phyloP scores from a whole-genome alignment of 2,329 filamentous ascomycete species.

The Fusarium sp. region DNA sequence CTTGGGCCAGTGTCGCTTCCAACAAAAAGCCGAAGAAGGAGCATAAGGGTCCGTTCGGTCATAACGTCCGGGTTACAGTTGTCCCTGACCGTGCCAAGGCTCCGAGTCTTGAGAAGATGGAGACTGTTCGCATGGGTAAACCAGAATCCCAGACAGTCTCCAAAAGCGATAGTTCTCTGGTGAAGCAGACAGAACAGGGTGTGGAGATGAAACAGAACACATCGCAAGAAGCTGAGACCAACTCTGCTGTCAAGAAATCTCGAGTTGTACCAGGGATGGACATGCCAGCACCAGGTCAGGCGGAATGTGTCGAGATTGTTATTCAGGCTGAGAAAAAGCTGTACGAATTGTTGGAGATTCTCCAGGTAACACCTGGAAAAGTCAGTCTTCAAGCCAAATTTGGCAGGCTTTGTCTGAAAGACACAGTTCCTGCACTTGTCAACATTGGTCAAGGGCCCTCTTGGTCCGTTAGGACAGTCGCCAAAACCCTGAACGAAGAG shows the following conservation, averaged over 20 bases:
- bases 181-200: not conserved
- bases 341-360: conserved; percentile 29
- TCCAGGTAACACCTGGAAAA: conserved; percentile 47
- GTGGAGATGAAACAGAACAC: not conserved
- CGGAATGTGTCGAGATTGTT: conserved; percentile 19
- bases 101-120: not conserved
- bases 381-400: conserved; percentile 48
- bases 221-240: not conserved
- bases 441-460: conserved; percentile 39
- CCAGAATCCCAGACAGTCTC: not conserved
- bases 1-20: conserved; percentile 29
- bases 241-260: too few relatives aligned
- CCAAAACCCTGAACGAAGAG: conserved; percentile 14
- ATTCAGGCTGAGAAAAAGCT: conserved; percentile 24
- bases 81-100: not conserved
- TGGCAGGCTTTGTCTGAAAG: conserved; percentile 51
- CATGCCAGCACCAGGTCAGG: not conserved
- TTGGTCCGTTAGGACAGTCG: conserved; percentile 27
- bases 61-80: conserved; percentile 19
- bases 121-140: too few relatives aligned
- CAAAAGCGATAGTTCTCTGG: too few relatives aligned
- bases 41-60: conserved; percentile 20
- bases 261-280: conserved; percentile 29
- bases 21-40: not conserved
- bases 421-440: conserved; percentile 37